Evolutionary conservation across 305 asterid species (phyloP).

Genomic region (Fraxinus ornus): DNA sequence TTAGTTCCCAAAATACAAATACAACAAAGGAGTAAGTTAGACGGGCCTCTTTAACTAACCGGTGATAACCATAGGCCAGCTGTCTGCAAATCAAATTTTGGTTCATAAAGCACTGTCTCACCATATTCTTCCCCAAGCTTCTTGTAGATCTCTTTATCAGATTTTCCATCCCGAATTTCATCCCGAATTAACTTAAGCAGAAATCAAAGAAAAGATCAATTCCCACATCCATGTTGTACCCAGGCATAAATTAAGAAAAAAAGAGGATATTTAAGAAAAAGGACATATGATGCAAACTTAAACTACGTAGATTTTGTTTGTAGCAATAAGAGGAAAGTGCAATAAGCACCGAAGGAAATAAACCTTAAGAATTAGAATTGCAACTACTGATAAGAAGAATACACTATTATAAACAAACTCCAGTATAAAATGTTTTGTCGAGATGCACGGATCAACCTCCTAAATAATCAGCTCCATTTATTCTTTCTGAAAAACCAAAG

Average conservation of each 20-base stretch:
- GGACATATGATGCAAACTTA: not conserved
- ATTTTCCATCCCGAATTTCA: constrained; percentile 69
- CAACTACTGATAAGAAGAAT: no score
- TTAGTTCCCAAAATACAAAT: not conserved
- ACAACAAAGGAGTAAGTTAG: not conserved
- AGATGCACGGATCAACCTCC: constrained; percentile 8
- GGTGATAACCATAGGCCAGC: constrained; percentile 93
- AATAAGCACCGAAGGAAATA: no score
- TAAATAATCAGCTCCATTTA: not conserved
- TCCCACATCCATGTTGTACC: not conserved
- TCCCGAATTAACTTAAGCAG: constrained; percentile 64
- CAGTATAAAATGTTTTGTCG: not conserved
- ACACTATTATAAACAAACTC: not conserved
- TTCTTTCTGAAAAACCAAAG: not conserved
- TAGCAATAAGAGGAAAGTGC: not conserved
- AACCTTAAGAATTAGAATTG: no score
- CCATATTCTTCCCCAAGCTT: constrained; percentile 88
- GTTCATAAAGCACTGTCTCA: constrained; percentile 83
- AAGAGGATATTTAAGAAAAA: not conserved
- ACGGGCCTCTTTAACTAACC: constrained; percentile 39
- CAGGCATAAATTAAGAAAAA: not conserved
- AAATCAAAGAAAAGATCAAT: constrained; percentile 19
- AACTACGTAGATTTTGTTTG: not conserved
- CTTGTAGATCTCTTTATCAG: constrained; percentile 77
- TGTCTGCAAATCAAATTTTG: constrained; percentile 87